Base-by-base conservation (phyloP, 1,139 yeast species). In the Cylindricascospora bacillispora region DNA sequence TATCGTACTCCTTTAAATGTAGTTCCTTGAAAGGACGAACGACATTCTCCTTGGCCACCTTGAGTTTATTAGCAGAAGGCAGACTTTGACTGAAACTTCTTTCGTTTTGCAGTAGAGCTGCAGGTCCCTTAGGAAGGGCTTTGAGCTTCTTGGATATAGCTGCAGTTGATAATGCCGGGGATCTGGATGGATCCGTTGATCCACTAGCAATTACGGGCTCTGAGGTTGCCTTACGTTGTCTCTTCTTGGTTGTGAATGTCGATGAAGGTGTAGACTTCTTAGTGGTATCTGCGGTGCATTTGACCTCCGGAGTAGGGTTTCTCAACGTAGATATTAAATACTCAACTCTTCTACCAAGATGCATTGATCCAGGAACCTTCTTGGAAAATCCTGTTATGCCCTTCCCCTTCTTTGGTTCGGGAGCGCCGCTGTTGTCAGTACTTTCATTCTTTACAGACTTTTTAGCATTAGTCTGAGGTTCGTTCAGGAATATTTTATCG, bases 291-390 rank as follows among this genome's bases (percentile, higher is more conserved):
- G n/a, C n/a, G n/a, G n/a, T n/a, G n/a, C n/a, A n/a, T n/a, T n/a
- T n/a, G n/a, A n/a, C n/a, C n/a, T n/a, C n/a, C n/a, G n/a, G n/a
- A n/a, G n/a, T n/a, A n/a, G n/a, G n/a, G n/a, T n/a, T n/a, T 24
- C 29, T 32, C 35, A 89, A 57, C 17, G 82, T 73, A 2, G 74
- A 59, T 25, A 86, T 67, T 44, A 89, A 64, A 45, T 86, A 89
- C 52, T 92, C 98, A 2, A 82, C 78, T 47, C 99, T 71, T 54
- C 99, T 72, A n/a, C 85, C 86, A 30, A 92, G 62, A 56, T 89
- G 99, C 7, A 89, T 92, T 2, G 95, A 70, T 5, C 93, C 93
- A 1, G 99, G 99, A 7, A 78, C 80, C 44, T 76, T 78, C 38
- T 77, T 75, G 19, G 62, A 30, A 5, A 43, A 35, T 3, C 43